Conservation (phyloP, 345 rosid genomes). For the Hirschfeldia incana region DNA sequence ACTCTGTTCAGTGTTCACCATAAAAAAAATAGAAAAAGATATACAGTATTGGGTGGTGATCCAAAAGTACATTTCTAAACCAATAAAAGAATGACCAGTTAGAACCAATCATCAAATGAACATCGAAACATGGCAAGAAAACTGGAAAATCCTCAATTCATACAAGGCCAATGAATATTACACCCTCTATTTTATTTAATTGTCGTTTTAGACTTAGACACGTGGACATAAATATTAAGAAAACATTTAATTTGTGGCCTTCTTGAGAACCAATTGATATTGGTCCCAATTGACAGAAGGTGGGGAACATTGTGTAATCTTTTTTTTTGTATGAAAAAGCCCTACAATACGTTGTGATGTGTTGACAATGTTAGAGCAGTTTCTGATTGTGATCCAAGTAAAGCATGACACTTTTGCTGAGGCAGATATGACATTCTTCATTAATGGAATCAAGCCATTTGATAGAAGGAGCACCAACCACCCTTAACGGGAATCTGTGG, state of each 20-base stretch:
- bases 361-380: conserved; percentile 19
- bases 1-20: conserved; percentile 50
- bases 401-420: not conserved
- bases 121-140: not conserved
- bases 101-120: conserved; percentile 6
- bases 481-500: conserved; percentile 92
- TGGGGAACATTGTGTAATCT: conserved; percentile 98
- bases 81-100: not conserved
- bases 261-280: conserved; percentile 83
- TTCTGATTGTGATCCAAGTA: conserved; percentile 2
- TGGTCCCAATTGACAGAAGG: conserved; percentile 91
- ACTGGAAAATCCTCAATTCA: not conserved
- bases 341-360: conserved; percentile 45
- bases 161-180: not conserved
- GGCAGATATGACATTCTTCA: conserved; percentile 86
- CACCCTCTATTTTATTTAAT: conserved; percentile 43
- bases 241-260: conserved; percentile 60
- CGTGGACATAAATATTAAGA: no score
- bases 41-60: no score
- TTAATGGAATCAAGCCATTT: conserved; percentile 93
- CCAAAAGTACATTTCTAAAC: no score
- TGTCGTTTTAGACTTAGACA: no score
- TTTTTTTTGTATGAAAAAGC: conserved; percentile 86
- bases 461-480: conserved; percentile 93
- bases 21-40: not conserved